phyloP scores from a whole-genome alignment of 352 stramenopile species.

The Phytophthora citrophthora region DNA sequence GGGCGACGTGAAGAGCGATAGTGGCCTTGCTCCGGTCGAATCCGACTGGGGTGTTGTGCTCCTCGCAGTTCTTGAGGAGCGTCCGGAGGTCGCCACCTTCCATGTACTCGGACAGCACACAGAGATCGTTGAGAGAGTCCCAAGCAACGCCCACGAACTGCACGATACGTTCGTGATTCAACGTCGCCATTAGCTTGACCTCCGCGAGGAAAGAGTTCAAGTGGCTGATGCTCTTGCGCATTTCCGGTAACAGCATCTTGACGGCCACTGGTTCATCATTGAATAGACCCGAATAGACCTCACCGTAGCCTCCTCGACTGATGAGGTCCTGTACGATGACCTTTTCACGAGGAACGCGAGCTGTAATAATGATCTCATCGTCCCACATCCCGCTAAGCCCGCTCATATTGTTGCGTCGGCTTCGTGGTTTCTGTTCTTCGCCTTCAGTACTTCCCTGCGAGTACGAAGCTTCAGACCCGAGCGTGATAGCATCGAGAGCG shows the following conservation, averaged over 20 bases:
- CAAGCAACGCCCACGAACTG: slow-evolving; percentile 56
- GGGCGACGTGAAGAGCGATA: slow-evolving; percentile 41
- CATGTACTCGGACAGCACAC: slow-evolving; percentile 61
- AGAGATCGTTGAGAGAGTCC: slow-evolving; percentile 49
- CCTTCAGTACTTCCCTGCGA: slow-evolving; percentile 18
- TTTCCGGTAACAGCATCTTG: slow-evolving; percentile 46
- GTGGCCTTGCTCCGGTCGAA: slow-evolving; percentile 38
- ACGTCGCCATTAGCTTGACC: slow-evolving; percentile 40
- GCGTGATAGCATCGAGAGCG: slow-evolving; percentile 29
- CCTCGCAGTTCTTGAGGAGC: slow-evolving; percentile 40
- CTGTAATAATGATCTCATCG: slow-evolving; percentile 48
- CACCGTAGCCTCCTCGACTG: slow-evolving; percentile 42
- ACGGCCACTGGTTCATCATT: slow-evolving; percentile 35
- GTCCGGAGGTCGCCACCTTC: slow-evolving; percentile 44
- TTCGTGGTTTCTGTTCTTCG: slow-evolving; percentile 12
- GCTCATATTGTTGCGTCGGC: slow-evolving; percentile 15
- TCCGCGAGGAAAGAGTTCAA: slow-evolving; percentile 41
- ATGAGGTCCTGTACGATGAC: slow-evolving; percentile 34
- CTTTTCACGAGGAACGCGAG: slow-evolving; percentile 36
- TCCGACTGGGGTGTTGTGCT: slow-evolving; percentile 23
- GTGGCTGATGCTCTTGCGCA: slow-evolving; percentile 41
- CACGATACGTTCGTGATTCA: slow-evolving; percentile 56
- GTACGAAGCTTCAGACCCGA: slow-evolving; percentile 36
- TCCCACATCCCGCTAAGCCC: slow-evolving; percentile 35
- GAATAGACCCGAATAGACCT: slow-evolving; percentile 37